Base-by-base conservation (phyloP, 1,284 basidiomycete genomes). In the Stygiomarasmius scandens region DNA sequence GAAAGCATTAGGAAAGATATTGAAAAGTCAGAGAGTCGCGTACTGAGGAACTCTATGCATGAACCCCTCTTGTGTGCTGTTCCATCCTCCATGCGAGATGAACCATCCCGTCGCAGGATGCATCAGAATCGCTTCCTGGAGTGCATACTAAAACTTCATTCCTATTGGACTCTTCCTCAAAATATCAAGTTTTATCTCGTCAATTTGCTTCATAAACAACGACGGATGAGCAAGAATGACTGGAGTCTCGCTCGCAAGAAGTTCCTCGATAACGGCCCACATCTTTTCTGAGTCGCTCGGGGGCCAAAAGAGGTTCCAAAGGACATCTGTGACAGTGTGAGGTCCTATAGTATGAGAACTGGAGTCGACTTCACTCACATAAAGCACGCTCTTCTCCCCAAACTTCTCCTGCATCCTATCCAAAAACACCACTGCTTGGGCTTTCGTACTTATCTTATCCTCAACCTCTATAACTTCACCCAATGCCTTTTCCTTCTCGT, bases 71-170 rank as follows among this genome's bases (percentile, higher is more conserved):
- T 45, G 55, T 25, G 23, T 63, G 61, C 20, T 64, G 55, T 54
- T 68, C 64, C 22, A 58, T 57, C 67, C 67, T 16, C 62, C 60
- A 49, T 68, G 67, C 1, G 64, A 65, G 19, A 68, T 38, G 47
- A 66, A 68, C 65, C 65, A 68, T 12, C 65, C 67, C 2, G 67
- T 68, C 8, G 61, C 65, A 20, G 58, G 58, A 47, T 68, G 67
- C 16, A 47, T 59, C 14, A 68, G 50, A n/a, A 68, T 60, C 23
- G 51, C 57, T 25, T 67, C 64, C 55, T 68, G 67, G 1, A 66
- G 67, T 20, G 58, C 54, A 64, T 65, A 68, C 6, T 49, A 0
- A 1, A 63, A 54, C 20, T 55, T 25, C 22, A 64, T 23, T 3
- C 61, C 64, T 9, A 67, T 25, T 2, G 56, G 60, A 12, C 60